These are phyloP conservation scores for Pleomassaria siparia DNA, from an alignment of 2,329 filamentous ascomycete genomes.

Conservation along the genomic window DNA sequence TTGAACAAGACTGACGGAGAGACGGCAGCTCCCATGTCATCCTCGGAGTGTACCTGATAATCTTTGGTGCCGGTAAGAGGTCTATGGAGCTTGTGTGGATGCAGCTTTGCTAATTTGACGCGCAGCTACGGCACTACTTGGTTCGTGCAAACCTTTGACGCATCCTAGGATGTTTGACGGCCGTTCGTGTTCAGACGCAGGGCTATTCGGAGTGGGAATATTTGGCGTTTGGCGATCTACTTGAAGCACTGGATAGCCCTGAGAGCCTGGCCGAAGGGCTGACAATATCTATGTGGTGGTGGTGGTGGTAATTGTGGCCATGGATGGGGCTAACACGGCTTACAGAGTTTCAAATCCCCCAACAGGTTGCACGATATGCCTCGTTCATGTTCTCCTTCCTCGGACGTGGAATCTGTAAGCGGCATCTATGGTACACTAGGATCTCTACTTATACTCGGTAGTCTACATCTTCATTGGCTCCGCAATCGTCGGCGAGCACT, in stretches of 20 bases:
- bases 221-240: not conserved
- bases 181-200: not conserved
- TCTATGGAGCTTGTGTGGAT: not conserved
- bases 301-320: not conserved
- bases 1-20: conserved; percentile 20
- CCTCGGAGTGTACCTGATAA: conserved; percentile 81
- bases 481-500: conserved; percentile 70
- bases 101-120: conserved; percentile 16
- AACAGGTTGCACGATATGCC: conserved; percentile 88
- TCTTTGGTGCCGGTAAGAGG: conserved; percentile 81
- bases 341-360: conserved; percentile 88
- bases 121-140: conserved; percentile 61
- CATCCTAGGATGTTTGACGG: not conserved
- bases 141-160: conserved; percentile 26
- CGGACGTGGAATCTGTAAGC: conserved; percentile 90
- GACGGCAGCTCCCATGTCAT: conserved; percentile 67
- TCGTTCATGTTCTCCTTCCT: conserved; percentile 98
- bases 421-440: not conserved
- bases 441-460: conserved; percentile 40
- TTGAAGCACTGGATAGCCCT: not conserved
- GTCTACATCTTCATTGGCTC: conserved; percentile 96
- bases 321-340: conserved; percentile 10
- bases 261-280: not conserved
- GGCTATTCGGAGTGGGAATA: not conserved
- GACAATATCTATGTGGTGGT: not conserved